These are phyloP conservation scores for Eremochloa ophiuroides DNA, from an alignment of 176 grass and related monocot species.

Conservation along the genomic window DNA sequence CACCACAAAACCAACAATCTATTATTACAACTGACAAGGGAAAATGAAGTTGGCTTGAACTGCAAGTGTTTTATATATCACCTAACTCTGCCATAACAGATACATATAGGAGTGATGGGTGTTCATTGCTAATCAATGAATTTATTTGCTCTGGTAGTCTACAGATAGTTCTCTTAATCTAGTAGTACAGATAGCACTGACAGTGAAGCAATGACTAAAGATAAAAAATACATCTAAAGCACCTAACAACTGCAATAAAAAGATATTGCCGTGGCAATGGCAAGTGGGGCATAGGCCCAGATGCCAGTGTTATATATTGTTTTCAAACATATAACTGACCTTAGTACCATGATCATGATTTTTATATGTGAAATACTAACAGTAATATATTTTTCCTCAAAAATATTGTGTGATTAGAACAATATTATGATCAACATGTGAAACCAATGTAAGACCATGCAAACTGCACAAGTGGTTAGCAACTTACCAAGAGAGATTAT, in stretches of 20 bases:
- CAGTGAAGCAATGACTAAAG: background rate
- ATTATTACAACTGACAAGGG: background rate
- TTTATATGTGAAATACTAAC: background rate
- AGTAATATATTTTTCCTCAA: background rate
- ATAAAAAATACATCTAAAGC: background rate
- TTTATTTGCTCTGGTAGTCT: background rate
- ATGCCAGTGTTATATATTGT: background rate
- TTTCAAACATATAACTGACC: background rate
- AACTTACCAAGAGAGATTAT: constrained; percentile 81
- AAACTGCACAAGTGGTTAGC: background rate
- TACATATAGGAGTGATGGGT: background rate
- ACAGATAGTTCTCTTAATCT: background rate
- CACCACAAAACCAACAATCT: background rate
- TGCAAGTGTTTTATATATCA: constrained; percentile 4
- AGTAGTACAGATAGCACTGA: background rate
- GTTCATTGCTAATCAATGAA: background rate
- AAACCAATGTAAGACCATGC: background rate
- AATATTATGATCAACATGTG: background rate
- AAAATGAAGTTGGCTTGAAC: background rate
- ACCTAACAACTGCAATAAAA: background rate
- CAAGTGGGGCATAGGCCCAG: background rate
- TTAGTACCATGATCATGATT: background rate
- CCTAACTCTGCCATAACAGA: background rate
- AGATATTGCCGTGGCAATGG: background rate
- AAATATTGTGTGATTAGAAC: background rate